Evolutionary conservation across 2,329 filamentous ascomycete genomes (phyloP).

Genomic region (Cylindrodendrum hubeiense): DNA sequence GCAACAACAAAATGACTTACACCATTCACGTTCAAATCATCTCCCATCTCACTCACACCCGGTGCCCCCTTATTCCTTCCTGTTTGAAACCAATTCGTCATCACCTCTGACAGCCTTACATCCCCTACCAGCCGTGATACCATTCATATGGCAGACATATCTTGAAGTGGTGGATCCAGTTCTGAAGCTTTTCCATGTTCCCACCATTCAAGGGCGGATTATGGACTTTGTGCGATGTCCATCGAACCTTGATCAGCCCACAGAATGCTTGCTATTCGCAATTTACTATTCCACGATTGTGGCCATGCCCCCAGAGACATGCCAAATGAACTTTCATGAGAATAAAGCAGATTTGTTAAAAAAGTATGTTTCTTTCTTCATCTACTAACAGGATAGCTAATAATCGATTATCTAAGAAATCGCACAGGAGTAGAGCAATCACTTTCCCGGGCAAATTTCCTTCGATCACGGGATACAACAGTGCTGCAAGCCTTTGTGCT

Average conservation of each 20-base stretch:
- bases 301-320: constrained; percentile 16
- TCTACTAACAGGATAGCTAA: not conserved
- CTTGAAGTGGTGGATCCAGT: constrained; percentile 29
- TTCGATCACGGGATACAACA: constrained; percentile 19
- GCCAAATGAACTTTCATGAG: constrained; percentile 13
- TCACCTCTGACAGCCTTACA: not conserved
- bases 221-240: not conserved
- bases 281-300: constrained; percentile 27
- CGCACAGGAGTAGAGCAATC: constrained; percentile 14
- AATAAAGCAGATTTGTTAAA: constrained; percentile 7
- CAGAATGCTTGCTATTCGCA: constrained; percentile 27
- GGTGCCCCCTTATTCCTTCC: not conserved
- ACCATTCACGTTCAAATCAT: not conserved
- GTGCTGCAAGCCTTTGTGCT: constrained; percentile 32
- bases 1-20: not conserved
- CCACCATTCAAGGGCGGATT: constrained; percentile 19
- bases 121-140: constrained; percentile 6
- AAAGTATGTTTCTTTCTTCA: not conserved
- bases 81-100: not conserved
- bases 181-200: constrained; percentile 29
- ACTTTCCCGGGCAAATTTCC: constrained; percentile 20
- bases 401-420: not conserved
- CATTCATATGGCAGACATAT: constrained; percentile 27
- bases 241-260: constrained; percentile 9
- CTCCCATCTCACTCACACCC: not conserved